These are phyloP conservation scores for Saccharomycopsis malanga DNA, from an alignment of 805 yeast genomes.

Conservation along the genomic window DNA sequence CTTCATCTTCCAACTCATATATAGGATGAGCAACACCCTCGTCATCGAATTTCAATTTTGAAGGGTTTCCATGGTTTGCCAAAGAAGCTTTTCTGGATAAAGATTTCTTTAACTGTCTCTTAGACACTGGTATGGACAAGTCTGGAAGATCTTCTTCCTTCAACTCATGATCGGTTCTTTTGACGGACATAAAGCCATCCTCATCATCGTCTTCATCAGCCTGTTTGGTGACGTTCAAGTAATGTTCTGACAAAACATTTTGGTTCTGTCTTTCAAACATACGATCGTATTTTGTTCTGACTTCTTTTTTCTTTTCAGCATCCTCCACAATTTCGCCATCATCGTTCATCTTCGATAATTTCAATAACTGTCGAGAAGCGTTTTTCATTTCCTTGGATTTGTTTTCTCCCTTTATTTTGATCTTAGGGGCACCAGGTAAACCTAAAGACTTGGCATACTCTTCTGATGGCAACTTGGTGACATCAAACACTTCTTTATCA, in stretches of 20 bases:
- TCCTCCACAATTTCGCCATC: constrained; percentile 52
- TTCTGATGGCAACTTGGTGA: constrained; percentile 71
- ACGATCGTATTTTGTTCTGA: constrained; percentile 83
- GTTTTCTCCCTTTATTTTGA: constrained; percentile 55
- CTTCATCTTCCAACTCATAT: constrained; percentile 87
- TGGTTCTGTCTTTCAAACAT: constrained; percentile 96
- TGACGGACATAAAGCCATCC: constrained; percentile 75
- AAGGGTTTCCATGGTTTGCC: constrained; percentile 56
- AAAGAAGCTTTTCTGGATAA: constrained; percentile 73
- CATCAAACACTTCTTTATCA: constrained; percentile 78
- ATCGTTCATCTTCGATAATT: constrained; percentile 49
- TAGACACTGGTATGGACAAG: constrained; percentile 61
- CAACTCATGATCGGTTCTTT: constrained; percentile 67
- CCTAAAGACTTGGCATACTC: constrained; percentile 85
- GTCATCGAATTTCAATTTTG: constrained; percentile 83
- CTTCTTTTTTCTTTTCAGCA: constrained; percentile 33
- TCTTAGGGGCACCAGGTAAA: constrained; percentile 92
- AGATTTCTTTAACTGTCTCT: constrained; percentile 78
- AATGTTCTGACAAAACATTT: constrained; percentile 84
- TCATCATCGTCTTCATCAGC: constrained; percentile 42
- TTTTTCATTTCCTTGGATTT: constrained; percentile 69
- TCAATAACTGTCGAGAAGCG: constrained; percentile 61
- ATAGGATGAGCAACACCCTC: constrained; percentile 90
- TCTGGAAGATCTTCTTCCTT: constrained; percentile 60
- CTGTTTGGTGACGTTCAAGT: constrained; percentile 48